Base-by-base conservation (phyloP, 306 rosid genomes). In the Quercus agrifolia region DNA sequence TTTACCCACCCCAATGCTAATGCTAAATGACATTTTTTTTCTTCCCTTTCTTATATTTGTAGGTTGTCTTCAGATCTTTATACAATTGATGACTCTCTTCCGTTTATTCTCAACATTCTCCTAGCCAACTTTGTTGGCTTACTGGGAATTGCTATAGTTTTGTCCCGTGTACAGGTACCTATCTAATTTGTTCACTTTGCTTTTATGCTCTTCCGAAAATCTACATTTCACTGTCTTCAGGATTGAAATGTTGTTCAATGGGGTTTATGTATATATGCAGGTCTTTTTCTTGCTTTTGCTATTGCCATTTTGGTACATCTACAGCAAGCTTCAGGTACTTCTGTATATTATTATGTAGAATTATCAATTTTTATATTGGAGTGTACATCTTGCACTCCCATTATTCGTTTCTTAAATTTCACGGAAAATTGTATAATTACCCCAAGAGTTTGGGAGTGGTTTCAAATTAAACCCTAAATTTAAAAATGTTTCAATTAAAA, bases 61-160 rank as follows among this genome's bases (percentile, higher is more conserved):
- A 94, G 99, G 93, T 75, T 94, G 57, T 94, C 99, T 80, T 94
- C 99, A 17, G 99, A 94, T 91, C 95, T 94, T 31, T 94, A 94
- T 82, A 94, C 92, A 70, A 94, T 92, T 41, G 99, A 94, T 76
- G 97, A 94, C 83, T 94, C 99, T 49, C 99, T 94, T 81, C 99
- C 99, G 6, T 94, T 94, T 84, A 91, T 94, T 73, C 85, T 92
- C 85, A 94, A 94, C 90, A 92, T 94, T 89, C 97, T 94, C 77
- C 84, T 94, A 54, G 99, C 99, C 74, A 94, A 94, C 85, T 92
- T 94, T 68, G 90, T 94, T 74, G 97, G 97, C 75, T 86, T 94
- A 76, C 75, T 94, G 82, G 99, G 99, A 80, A 94, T 94, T 83
- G 92, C 91, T 74, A 74, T 90, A 77, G 90, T 94, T 77, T 81